phyloP scores from a whole-genome alignment of 2,329 filamentous ascomycete species.

The Microdochium trichocladiopsis region DNA sequence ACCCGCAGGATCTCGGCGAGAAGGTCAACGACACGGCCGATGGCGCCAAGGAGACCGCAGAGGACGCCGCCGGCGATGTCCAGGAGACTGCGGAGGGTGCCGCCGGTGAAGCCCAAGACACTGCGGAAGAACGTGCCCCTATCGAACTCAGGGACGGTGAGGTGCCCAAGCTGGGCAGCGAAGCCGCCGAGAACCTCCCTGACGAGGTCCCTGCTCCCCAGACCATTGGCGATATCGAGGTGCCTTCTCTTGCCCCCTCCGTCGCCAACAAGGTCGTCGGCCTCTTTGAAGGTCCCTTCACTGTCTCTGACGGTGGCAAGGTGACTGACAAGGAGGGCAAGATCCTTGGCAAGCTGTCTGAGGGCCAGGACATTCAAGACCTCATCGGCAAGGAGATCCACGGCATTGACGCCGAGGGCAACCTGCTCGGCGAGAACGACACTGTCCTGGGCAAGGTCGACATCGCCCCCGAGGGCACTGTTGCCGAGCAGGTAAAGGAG shows the following conservation, averaged over 20 bases:
- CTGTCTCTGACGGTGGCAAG: conserved; percentile 45
- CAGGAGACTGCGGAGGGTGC: conserved; percentile 7
- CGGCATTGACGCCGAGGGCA: conserved; percentile 57
- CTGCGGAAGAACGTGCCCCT: conserved; percentile 19
- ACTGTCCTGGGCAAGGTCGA: conserved; percentile 56
- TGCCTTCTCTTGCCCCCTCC: conserved; percentile 34
- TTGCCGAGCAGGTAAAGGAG: conserved; percentile 21
- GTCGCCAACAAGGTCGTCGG: conserved; percentile 31
- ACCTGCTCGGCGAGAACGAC: conserved; percentile 57
- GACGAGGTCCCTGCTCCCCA: conserved; percentile 10
- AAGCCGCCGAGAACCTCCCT: conserved; percentile 5
- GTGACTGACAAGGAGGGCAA: conserved; percentile 51
- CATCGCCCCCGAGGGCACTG: conserved; percentile 36
- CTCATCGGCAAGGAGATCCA: conserved; percentile 56
- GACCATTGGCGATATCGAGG: conserved; percentile 19
- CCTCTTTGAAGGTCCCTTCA: conserved; percentile 41
- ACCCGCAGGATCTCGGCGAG: conserved; percentile 11
- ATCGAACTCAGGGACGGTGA: conserved; percentile 7
- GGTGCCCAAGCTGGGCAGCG: background rate
- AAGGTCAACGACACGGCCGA: conserved; percentile 12
- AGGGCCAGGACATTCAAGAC: conserved; percentile 19
- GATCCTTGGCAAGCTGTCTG: conserved; percentile 39
- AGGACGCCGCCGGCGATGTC: conserved; percentile 14
- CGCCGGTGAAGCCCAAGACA: conserved; percentile 26
- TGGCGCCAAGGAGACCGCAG: conserved; percentile 10